These are phyloP conservation scores for Fusarium sp. DNA, from an alignment of 2,329 filamentous ascomycete species.

Conservation along the genomic window DNA sequence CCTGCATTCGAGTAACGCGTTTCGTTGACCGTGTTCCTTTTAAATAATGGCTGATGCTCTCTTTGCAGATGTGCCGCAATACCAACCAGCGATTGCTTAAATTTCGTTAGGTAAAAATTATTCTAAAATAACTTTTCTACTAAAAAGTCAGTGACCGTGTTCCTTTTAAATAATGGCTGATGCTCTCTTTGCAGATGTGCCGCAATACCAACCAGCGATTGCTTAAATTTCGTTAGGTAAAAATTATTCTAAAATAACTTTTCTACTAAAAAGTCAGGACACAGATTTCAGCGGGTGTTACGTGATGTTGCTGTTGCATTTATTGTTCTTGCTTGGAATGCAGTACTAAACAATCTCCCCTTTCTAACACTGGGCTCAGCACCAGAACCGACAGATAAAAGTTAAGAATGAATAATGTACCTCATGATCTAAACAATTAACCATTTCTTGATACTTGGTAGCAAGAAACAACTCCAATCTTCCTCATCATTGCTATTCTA, in stretches of 20 bases:
- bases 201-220: neutral
- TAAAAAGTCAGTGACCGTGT: neutral
- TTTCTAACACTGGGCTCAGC: neutral
- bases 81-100: neutral
- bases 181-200: neutral
- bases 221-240: neutral
- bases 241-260: neutral
- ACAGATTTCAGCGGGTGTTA: neutral
- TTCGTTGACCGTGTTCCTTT: neutral
- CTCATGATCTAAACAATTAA: neutral
- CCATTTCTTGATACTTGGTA: neutral
- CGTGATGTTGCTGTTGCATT: neutral
- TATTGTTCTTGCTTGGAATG: neutral
- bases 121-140: neutral
- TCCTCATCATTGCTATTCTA: neutral
- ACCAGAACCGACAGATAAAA: neutral
- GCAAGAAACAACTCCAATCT: neutral
- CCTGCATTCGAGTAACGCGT: neutral
- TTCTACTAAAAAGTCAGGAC: neutral
- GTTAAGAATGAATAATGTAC: fast-evolving
- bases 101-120: neutral
- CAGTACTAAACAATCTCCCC: neutral
- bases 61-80: neutral
- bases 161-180: neutral
- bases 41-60: fast-evolving